A percentile compares a stretch with the other conserved stretches of the same genome.
Conservation (phyloP, 169 alveolate genomes). For the Eimeria tenella region DNA sequence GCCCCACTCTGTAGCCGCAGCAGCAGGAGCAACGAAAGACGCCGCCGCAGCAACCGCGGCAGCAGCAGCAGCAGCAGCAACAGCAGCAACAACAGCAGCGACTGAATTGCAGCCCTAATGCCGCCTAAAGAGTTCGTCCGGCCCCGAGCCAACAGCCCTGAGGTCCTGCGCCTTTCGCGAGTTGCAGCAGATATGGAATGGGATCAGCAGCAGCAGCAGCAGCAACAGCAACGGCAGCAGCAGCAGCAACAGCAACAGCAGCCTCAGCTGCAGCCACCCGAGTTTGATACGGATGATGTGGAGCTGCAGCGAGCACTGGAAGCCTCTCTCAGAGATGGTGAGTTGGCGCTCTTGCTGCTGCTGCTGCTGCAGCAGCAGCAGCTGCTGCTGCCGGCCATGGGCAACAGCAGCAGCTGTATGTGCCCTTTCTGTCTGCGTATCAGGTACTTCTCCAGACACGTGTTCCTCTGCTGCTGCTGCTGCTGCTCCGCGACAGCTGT, state of each 20-base stretch:
- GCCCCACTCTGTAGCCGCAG: neutral
- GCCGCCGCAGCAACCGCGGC: neutral
- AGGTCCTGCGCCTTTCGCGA: slow-evolving; percentile 5
- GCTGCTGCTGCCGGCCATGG: neutral
- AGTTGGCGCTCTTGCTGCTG: slow-evolving; percentile 14
- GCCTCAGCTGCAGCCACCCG: neutral
- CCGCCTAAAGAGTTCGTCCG: slow-evolving; percentile 26
- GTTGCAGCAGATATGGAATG: slow-evolving; percentile 21
- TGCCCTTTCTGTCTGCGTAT: neutral
- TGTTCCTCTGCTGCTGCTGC: neutral
- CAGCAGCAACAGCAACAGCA: slow-evolving; percentile 24
- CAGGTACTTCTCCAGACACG: neutral
- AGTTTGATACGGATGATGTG: slow-evolving; percentile 19
- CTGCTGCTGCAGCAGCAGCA: neutral
- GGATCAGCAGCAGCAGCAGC: slow-evolving; percentile 55
- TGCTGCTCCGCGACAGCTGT: slow-evolving; percentile 20
- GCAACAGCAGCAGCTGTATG: slow-evolving; percentile 10
- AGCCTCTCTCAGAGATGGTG: slow-evolving; percentile 9
- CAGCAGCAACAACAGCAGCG: slow-evolving; percentile 45
- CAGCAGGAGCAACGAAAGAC: neutral
- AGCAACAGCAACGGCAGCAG: slow-evolving; percentile 7
- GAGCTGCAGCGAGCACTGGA: slow-evolving; percentile 33
- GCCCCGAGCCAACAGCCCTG: neutral
- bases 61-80: slow-evolving; percentile 55
- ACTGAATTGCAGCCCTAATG: neutral